Evolutionary conservation across 768 basidiomycete species (phyloP).

Genomic region (Panaeolus papilionaceus): DNA sequence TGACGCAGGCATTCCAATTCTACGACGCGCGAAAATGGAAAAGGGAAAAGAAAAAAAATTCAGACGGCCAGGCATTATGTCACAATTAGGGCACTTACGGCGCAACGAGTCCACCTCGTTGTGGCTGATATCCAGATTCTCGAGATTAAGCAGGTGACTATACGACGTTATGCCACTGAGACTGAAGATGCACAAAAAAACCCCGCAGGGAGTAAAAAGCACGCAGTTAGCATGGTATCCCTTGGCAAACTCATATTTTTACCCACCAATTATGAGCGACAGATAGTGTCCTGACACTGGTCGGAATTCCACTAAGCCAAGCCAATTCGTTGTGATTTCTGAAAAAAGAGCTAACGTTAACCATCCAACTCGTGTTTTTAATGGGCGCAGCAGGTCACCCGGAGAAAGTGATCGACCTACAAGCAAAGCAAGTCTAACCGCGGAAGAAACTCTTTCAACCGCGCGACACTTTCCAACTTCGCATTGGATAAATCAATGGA

Average conservation of each 20-base stretch:
- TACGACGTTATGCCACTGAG: slow-evolving; percentile 90
- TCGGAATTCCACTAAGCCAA: slow-evolving; percentile 83
- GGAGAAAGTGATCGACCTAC: slow-evolving; percentile 52
- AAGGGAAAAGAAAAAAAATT: background rate
- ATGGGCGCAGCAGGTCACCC: slow-evolving; percentile 14
- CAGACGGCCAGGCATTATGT: background rate
- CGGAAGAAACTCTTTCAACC: slow-evolving; percentile 90
- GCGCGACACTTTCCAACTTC: slow-evolving; percentile 80
- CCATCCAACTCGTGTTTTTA: slow-evolving; percentile 1
- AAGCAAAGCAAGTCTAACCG: slow-evolving; percentile 74
- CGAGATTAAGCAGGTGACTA: slow-evolving; percentile 83
- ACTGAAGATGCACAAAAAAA: slow-evolving; percentile 42
- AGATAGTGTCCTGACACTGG: slow-evolving; percentile 75
- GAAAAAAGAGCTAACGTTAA: slow-evolving; percentile 24
- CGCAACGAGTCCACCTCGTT: slow-evolving; percentile 89
- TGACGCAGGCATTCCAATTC: slow-evolving; percentile 86
- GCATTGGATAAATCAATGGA: slow-evolving; percentile 77
- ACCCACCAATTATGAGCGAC: slow-evolving; percentile 77
- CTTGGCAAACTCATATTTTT: slow-evolving; percentile 22
- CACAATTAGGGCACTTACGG: slow-evolving; percentile 60
- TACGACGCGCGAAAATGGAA: slow-evolving; percentile 37
- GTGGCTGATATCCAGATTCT: slow-evolving; percentile 88
- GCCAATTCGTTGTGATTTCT: slow-evolving; percentile 78
- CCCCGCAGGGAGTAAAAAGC: slow-evolving; percentile 19
- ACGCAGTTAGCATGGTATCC: slow-evolving; percentile 21